Evolutionary conservation across 805 yeast genomes (phyloP), one percentile per base, ranked within the genome.

Genomic region (Torulaspora maleeae): DNA sequence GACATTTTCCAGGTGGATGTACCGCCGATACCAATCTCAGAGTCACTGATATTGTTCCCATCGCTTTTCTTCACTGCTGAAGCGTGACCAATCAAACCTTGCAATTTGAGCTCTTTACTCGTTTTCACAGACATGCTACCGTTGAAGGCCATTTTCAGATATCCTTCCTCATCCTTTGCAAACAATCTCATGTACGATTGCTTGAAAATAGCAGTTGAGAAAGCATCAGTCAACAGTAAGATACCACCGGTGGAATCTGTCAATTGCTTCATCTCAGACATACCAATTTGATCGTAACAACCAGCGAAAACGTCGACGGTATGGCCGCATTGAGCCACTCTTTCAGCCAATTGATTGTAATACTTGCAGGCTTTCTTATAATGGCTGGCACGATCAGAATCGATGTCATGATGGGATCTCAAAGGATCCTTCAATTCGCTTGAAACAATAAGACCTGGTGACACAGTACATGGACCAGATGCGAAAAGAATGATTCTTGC

Each of bases 401-500:
- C 98, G 54, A 93, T 86, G 65, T 93, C 99, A 60, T 86, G 87
- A 69, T 93, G 99, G 7, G 99, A 93, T 73, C 99, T 81, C 58
- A 93, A 85, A 39, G 99, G 96, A 68, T 93, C 99, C 64, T 86
- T 86, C 64, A 93, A 76, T 66, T 89, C 93, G 19, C 83, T 80
- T 36, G 91, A 87, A 24, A 93, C 99, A 54, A 93, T 88, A 64
- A 86, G 72, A 57, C 99, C 99, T 10, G 99, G 98, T 37, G 84
- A 85, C 61, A 85, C 81, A 37, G 99, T 93, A 64, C 96, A 83
- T 39, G 96, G 95, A 51, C 99, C 99, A 43, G 91, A 95, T 33
- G 95, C 81, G 61, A 93, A 93, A 48, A 93, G 73, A 73, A 88
- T 82, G 56, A 93, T 76, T 64, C 97, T 81, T 12, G 95, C 89